These are phyloP conservation scores for Penicillium soppii DNA, from an alignment of 495 filamentous ascomycete genomes.

Conservation along the genomic window DNA sequence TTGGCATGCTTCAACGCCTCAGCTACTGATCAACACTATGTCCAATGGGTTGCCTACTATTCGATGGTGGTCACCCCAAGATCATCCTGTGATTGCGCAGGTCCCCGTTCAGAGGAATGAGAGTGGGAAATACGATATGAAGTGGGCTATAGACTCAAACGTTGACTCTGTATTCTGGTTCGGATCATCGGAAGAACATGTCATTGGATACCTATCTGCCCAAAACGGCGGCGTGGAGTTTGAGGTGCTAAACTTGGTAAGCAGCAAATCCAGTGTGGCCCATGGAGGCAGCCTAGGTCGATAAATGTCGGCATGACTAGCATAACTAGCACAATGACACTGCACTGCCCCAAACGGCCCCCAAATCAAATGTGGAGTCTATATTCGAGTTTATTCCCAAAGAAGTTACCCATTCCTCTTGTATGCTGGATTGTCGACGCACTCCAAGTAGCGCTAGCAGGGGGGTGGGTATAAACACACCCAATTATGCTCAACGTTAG, in stretches of 20 bases:
- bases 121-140: constrained; percentile 40
- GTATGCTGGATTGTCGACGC: too few species aligned
- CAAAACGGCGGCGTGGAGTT: constrained; percentile 27
- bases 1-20: constrained; percentile 39
- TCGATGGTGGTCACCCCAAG: constrained; percentile 36
- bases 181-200: constrained; percentile 40
- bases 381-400: neutral
- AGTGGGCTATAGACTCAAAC: constrained; percentile 28
- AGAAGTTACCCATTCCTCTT: too few species aligned
- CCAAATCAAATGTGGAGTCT: neutral
- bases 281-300: constrained; percentile 19
- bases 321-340: neutral
- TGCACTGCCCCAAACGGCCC: neutral
- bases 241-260: constrained; percentile 31
- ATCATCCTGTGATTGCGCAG: constrained; percentile 34
- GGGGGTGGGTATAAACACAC: too few species aligned
- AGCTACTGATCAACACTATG: constrained; percentile 38
- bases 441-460: too few species aligned
- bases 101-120: constrained; percentile 39
- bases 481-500: too few species aligned
- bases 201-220: constrained; percentile 36
- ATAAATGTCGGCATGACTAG: neutral
- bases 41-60: constrained; percentile 35
- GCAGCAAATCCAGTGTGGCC: constrained; percentile 20
- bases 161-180: constrained; percentile 40